Conservation (phyloP, 139 green algal genomes). For the Chlamydomonas sphaeroides region DNA sequence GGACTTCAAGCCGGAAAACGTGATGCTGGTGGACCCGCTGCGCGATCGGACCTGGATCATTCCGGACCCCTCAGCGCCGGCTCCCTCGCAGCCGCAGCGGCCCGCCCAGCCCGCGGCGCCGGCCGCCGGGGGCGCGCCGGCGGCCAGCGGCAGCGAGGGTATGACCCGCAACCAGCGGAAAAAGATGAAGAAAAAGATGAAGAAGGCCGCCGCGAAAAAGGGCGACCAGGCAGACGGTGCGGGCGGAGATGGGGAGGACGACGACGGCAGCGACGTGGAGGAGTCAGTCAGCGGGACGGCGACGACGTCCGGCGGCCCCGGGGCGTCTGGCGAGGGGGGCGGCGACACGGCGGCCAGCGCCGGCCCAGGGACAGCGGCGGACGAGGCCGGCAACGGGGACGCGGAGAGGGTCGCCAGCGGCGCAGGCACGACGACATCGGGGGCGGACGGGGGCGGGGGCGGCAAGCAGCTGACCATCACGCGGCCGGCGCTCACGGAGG, state of each 20-base stretch:
- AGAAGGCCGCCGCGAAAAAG: conserved; percentile 68
- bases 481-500: conserved; percentile 53
- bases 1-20: conserved; percentile 98
- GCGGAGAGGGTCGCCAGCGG: conserved; percentile 32
- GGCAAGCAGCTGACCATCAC: conserved; percentile 24
- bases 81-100: background rate
- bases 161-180: conserved; percentile 94
- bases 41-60: conserved; percentile 56
- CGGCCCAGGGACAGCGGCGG: background rate
- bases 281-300: background rate
- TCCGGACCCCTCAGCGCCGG: conserved; percentile 25
- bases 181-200: conserved; percentile 85
- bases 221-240: conserved; percentile 30
- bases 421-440: conserved; percentile 5
- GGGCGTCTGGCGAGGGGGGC: background rate
- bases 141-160: conserved; percentile 15
- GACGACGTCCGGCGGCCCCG: background rate
- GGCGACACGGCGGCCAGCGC: background rate
- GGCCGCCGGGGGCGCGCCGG: conserved; percentile 3
- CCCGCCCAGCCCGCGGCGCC: conserved; percentile 15
- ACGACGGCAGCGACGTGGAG: conserved; percentile 28
- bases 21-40: conserved; percentile 88
- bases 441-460: background rate
- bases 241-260: background rate
- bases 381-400: background rate